Base-by-base conservation (phyloP, 257 asterid genomes). In the Solanum ahanhuiri region DNA sequence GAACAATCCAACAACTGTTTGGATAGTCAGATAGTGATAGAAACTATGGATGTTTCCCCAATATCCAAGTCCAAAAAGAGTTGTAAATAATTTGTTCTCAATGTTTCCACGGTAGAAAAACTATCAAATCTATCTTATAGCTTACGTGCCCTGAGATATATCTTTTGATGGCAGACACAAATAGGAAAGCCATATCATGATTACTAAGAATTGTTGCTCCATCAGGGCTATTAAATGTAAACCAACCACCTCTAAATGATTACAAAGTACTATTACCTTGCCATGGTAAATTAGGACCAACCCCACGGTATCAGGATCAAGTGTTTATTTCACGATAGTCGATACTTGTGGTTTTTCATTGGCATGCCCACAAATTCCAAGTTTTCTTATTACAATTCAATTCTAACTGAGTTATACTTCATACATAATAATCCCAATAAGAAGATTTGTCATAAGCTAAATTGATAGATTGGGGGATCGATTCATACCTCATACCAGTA, bases 111-210 rank as follows among this genome's bases (percentile, higher is more conserved):
- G 0, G 98, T 95, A n/a, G 95, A 90, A 88, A 94, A 70, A 89
- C 82, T 85, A 98, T 91, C 17, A 94, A 94, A 75, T 97, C 94
- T 92, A 94, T 95, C 85, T 98, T 92, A 76, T 97, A 98, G 3
- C 99, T 98, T n/a, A 89, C 91, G 22, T 95, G 97, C 8, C 98
- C 99, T 1, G 98, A 94, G 87, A 97, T 93, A 91, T 83, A 95
- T 97, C 94, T 94, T 20, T 98, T 98, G 7, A 88, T 81, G 0
- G 98, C 98, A 69, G 95, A 97, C 2, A 94, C 96, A 51, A 94
- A 97, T 0, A 97, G 94, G 91, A 97, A 97, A 17, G 98, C 91
- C 85, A 97, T 98, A 51, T 97, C 99, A 43, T 94, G 98, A 83
- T 91, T 95, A 11, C 98, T 98, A 2, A 97, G 99, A 90, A 95